Evolutionary conservation across 192 early-diverging fungal genomes (phyloP), one percentile per base, ranked within the genome.

Genomic region (Coemansia sp.): DNA sequence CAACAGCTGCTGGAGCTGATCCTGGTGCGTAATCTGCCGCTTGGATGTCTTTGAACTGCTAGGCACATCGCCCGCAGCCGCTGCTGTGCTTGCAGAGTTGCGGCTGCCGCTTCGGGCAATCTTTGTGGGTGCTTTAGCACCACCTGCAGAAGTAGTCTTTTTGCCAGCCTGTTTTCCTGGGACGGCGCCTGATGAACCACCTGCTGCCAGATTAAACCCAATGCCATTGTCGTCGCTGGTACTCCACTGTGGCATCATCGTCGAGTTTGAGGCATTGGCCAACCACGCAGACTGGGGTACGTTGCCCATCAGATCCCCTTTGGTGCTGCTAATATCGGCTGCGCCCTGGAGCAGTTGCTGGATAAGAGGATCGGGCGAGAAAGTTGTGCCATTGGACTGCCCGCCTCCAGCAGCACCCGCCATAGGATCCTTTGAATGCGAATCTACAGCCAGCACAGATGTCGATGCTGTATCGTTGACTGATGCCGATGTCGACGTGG

Each of bases 321-420:
- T 49, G 11, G 33, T 41, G 35, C 19, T 56, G 43, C 55, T 38
- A 19, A 57, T 46, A 48, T 48, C 39, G 5, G 61, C 37, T 19
- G 58, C 60, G 0, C 68, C 60, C 15, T 59, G 52, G 17, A 72
- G 58, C 24, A 64, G 44, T 48, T 72, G 53, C 53, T 64, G 68
- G n/a, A 72, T 42, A 8, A 64, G 46, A 9, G 41, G 61, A 27
- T 72, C 68, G 5, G 61, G 47, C 44, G 61, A 41, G 30, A 70
- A 36, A n/a, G 58, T 3, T 13, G 13, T 34, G 25, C 36, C 32
- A 27, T 30, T 26, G 15, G n/a, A 32, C 30, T 32, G 6, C 30
- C 47, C 47, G 23, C 11, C 32, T 48, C 46, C 30, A 18, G 33
- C 30, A 30, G 32, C 29, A 32, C 29, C 30, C 30, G 11, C 6